Evolutionary conservation across 2,329 filamentous ascomycete species (phyloP).

Genomic region (Fusarium verticillioides): DNA sequence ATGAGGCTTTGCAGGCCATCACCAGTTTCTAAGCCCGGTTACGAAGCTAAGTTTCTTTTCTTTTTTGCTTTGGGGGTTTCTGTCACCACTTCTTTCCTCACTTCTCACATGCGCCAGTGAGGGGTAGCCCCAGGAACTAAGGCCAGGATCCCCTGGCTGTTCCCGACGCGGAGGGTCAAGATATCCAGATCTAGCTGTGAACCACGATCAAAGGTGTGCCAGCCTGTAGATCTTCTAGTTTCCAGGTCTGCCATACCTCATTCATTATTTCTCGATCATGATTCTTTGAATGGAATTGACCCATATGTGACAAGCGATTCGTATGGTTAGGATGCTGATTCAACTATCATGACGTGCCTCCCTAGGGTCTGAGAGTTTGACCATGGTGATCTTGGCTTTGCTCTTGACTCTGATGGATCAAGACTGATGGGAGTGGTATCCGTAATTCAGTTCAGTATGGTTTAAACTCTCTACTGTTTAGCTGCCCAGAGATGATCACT

Average conservation of each 20-base stretch:
- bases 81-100: slow-evolving; percentile 39
- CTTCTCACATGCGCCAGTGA: slow-evolving; percentile 43
- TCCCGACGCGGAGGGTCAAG: slow-evolving; percentile 41
- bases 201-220: slow-evolving; percentile 37
- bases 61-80: slow-evolving; percentile 12
- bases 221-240: slow-evolving; percentile 31
- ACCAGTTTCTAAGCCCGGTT: background rate
- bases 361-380: background rate
- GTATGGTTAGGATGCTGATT: slow-evolving; percentile 7
- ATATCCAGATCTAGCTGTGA: slow-evolving; percentile 41
- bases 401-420: slow-evolving; percentile 8
- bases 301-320: slow-evolving; percentile 3
- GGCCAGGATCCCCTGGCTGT: slow-evolving; percentile 42
- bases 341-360: slow-evolving; percentile 20
- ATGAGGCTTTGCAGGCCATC: background rate
- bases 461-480: slow-evolving; percentile 32
- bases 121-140: slow-evolving; percentile 45
- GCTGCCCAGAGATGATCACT: slow-evolving; percentile 10
- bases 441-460: slow-evolving; percentile 11
- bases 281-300: slow-evolving; percentile 1
- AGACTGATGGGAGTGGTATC: background rate
- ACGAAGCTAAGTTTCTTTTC: background rate
- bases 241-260: slow-evolving; percentile 8
- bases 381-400: background rate
- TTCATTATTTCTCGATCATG: slow-evolving; percentile 14